Evolutionary conservation across 73 alveolate genomes (phyloP).

Genomic region (Paramecium sonneborni): DNA sequence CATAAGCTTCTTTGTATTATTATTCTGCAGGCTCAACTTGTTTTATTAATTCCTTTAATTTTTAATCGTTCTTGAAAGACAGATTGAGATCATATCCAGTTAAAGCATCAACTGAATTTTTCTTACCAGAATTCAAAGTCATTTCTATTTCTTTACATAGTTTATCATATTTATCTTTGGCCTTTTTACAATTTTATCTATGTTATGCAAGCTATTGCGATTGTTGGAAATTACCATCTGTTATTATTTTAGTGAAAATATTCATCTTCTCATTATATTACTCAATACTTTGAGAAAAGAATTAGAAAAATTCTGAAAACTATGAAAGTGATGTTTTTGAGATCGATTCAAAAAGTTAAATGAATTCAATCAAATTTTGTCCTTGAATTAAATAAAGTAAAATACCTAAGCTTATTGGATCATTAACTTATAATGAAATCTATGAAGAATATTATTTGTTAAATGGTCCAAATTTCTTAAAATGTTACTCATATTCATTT

Average conservation of each 20-base stretch:
- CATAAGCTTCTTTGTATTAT: not conserved
- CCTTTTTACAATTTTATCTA: not conserved
- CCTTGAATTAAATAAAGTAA: not conserved
- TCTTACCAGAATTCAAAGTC: not conserved
- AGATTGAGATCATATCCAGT: slow-evolving; percentile 36
- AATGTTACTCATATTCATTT: slow-evolving; percentile 14
- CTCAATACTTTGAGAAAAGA: not conserved
- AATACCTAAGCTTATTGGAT: slow-evolving; percentile 17
- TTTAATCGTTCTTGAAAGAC: not conserved
- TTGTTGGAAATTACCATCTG: slow-evolving; percentile 13
- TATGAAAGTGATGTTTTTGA: not conserved
- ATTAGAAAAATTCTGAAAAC: not conserved
- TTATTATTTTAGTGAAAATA: not conserved
- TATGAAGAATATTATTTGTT: not conserved
- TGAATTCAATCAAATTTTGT: not conserved
- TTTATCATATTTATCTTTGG: slow-evolving; percentile 26
- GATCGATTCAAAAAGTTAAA: not conserved
- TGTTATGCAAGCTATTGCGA: not conserved
- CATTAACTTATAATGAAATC: not conserved
- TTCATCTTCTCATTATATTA: slow-evolving; percentile 35
- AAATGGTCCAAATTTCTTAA: not conserved
- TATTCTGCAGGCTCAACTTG: slow-evolving; percentile 7
- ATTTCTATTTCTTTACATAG: slow-evolving; percentile 40
- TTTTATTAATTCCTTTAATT: slow-evolving; percentile 12
- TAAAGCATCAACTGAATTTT: not conserved